Evolutionary conservation across 768 basidiomycete genomes (phyloP).

Genomic region (Phylloporus sp.): DNA sequence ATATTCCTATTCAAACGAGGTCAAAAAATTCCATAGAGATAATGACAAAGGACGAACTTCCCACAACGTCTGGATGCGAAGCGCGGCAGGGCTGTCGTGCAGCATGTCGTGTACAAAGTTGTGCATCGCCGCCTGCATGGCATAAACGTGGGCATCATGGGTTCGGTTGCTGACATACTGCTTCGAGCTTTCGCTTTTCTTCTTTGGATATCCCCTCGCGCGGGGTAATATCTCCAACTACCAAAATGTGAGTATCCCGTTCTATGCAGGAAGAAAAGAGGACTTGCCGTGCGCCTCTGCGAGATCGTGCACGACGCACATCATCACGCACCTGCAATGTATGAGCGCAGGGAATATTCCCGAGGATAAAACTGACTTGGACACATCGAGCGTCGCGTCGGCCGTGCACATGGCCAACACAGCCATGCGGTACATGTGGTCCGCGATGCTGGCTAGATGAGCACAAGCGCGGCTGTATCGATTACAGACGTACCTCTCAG

Average conservation of each 20-base stretch:
- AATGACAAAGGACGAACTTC: slow-evolving; percentile 32
- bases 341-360: background rate
- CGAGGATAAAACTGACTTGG: slow-evolving; percentile 50
- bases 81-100: slow-evolving; percentile 65
- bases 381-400: slow-evolving; percentile 63
- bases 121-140: slow-evolving; percentile 76
- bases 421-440: slow-evolving; percentile 98
- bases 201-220: slow-evolving; percentile 79
- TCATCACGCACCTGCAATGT: slow-evolving; percentile 71
- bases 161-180: slow-evolving; percentile 40
- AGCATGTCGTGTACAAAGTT: slow-evolving; percentile 89
- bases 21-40: too few relatives aligned
- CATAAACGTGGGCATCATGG: background rate
- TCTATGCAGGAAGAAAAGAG: too few relatives aligned
- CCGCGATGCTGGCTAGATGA: slow-evolving; percentile 63
- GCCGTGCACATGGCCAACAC: slow-evolving; percentile 87
- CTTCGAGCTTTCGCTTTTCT: slow-evolving; percentile 76
- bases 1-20: slow-evolving; percentile 61
- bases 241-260: background rate
- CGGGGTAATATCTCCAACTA: slow-evolving; percentile 93
- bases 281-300: slow-evolving; percentile 84
- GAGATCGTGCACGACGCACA: slow-evolving; percentile 90
- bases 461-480: background rate
- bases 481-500: slow-evolving; percentile 61
- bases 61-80: slow-evolving; percentile 69